Percentiles rank a stretch among this genome's conserved stretches.
Conservation (phyloP, 164 flowering plant species). For the Vitis cinerea region DNA sequence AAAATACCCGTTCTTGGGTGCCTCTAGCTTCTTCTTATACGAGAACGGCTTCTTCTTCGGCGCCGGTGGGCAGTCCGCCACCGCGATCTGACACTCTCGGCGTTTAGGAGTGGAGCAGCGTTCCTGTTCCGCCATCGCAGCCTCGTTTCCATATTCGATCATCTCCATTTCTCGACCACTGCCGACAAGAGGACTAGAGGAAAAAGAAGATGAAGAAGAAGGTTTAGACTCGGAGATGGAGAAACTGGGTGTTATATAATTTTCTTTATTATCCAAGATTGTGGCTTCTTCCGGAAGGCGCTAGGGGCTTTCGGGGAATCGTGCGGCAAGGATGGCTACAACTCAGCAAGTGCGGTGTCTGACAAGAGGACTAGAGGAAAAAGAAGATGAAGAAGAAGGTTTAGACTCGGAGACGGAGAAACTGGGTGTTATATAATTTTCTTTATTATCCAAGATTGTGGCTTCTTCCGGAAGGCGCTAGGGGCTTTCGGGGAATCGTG, state of each 20-base stretch:
- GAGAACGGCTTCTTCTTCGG: constrained; percentile 38
- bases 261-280: background rate
- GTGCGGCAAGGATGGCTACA: constrained; percentile 1
- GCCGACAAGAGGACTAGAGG: background rate
- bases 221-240: no score
- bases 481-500: background rate
- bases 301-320: background rate
- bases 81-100: constrained; percentile 26
- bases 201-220: background rate
- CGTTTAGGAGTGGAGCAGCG: constrained; percentile 40
- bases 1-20: constrained; percentile 39
- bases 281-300: constrained; percentile 17
- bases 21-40: constrained; percentile 14
- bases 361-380: background rate
- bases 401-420: no score
- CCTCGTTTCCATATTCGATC: background rate
- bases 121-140: constrained; percentile 4
- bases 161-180: background rate
- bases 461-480: constrained; percentile 15
- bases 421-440: no score
- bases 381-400: background rate
- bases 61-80: constrained; percentile 37
- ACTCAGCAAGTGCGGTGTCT: background rate
- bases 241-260: no score
- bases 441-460: background rate